These are phyloP conservation scores for Crithidia acanthocephali DNA, from an alignment of 208 protist species.

Conservation along the genomic window DNA sequence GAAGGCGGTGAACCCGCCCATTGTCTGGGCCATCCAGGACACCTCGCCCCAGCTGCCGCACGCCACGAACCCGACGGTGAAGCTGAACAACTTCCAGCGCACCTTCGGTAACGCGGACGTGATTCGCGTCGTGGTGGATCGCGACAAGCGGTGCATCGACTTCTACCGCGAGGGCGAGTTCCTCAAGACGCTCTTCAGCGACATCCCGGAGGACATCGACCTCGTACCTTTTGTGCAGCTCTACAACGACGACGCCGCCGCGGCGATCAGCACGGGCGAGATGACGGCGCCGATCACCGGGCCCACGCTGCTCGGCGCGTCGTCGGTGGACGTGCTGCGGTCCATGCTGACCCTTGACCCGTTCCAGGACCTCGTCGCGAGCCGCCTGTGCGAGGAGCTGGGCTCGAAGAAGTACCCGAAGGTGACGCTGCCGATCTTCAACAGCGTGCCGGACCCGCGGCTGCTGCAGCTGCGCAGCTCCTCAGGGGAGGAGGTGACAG, in stretches of 20 bases:
- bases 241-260: slow-evolving; percentile 91
- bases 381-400: slow-evolving; percentile 76
- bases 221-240: slow-evolving; percentile 92
- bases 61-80: slow-evolving; percentile 90
- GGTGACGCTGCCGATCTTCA: slow-evolving; percentile 85
- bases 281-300: slow-evolving; percentile 87
- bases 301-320: slow-evolving; percentile 69
- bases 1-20: slow-evolving; percentile 86
- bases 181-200: slow-evolving; percentile 86
- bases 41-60: slow-evolving; percentile 89
- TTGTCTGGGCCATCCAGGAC: slow-evolving; percentile 93
- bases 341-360: slow-evolving; percentile 86
- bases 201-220: slow-evolving; percentile 78
- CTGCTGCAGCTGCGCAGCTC: slow-evolving; percentile 71
- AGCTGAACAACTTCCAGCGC: slow-evolving; percentile 90
- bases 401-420: slow-evolving; percentile 54
- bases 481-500: slow-evolving; percentile 52
- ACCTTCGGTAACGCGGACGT: slow-evolving; percentile 87
- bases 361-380: slow-evolving; percentile 77
- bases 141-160: slow-evolving; percentile 71
- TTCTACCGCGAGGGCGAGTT: slow-evolving; percentile 90
- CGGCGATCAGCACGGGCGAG: slow-evolving; percentile 64
- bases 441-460: slow-evolving; percentile 80
- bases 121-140: slow-evolving; percentile 80
- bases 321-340: slow-evolving; percentile 86